Percentiles rank a stretch among this genome's conserved stretches.
Evolutionary conservation across 2,329 filamentous ascomycete species (phyloP).

Genomic region (Amauroascus niger): DNA sequence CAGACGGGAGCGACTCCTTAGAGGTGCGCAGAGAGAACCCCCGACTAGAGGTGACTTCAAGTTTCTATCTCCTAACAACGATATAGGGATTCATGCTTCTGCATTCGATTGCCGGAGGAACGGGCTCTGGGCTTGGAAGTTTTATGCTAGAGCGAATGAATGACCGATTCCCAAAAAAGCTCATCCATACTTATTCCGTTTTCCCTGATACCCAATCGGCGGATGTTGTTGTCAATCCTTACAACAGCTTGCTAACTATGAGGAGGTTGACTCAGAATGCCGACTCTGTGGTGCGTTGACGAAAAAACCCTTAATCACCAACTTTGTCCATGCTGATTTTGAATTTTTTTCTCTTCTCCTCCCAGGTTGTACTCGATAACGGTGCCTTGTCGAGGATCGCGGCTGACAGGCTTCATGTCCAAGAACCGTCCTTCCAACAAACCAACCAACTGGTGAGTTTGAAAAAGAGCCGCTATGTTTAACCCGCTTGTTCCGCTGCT

Average conservation of each 20-base stretch:
- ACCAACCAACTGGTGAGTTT: constrained; percentile 83
- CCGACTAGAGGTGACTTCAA: too few species aligned
- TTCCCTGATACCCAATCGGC: constrained; percentile 87
- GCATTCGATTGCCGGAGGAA: constrained; percentile 95
- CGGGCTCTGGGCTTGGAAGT: constrained; percentile 88
- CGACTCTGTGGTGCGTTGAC: constrained; percentile 69
- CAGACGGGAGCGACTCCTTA: constrained; percentile 92
- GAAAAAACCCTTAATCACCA: background rate
- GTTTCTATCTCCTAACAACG: constrained; percentile 3
- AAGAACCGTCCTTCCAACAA: constrained; percentile 91
- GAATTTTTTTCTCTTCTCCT: background rate
- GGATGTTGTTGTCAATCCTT: constrained; percentile 94
- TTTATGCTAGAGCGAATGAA: constrained; percentile 93
- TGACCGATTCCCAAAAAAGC: constrained; percentile 95
- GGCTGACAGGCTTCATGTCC: constrained; percentile 85
- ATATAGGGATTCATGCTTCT: constrained; percentile 88
- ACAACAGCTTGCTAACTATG: constrained; percentile 93
- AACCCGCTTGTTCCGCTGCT: constrained; percentile 13
- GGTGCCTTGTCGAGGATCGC: constrained; percentile 88
- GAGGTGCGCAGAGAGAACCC: constrained; percentile 55
- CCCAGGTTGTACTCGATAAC: constrained; percentile 77
- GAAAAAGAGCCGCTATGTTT: too few species aligned
- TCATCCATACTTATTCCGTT: constrained; percentile 98
- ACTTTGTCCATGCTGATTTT: constrained; percentile 19
- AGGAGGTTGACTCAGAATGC: constrained; percentile 87